Percentiles rank a stretch among this genome's conserved stretches.
Conservation (phyloP, 805 yeast genomes). For the Scheffersomyces amazonensis region DNA sequence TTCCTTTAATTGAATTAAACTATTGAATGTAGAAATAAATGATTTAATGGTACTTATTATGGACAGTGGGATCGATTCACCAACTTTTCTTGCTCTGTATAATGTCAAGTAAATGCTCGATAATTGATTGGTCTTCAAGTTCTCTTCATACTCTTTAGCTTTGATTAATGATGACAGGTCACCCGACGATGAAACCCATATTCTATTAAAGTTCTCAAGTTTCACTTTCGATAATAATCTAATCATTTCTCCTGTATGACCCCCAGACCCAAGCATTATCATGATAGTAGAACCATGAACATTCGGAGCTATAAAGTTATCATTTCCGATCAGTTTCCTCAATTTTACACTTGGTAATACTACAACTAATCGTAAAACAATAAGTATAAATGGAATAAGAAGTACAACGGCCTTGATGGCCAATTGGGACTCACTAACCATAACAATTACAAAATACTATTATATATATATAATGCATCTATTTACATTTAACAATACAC, state of each 20-base stretch:
- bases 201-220: slow-evolving; percentile 20
- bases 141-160: slow-evolving; percentile 34
- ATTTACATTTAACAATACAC: neutral
- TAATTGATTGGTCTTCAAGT: slow-evolving; percentile 9
- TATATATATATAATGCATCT: no score
- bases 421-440: neutral
- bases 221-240: slow-evolving; percentile 50
- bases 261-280: slow-evolving; percentile 90
- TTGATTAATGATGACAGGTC: slow-evolving; percentile 49
- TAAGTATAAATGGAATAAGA: neutral
- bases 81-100: slow-evolving; percentile 60
- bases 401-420: neutral
- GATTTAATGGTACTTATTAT: slow-evolving; percentile 43
- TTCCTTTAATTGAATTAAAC: slow-evolving; percentile 23
- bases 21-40: slow-evolving; percentile 21
- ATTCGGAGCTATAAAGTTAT: neutral
- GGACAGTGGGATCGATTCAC: slow-evolving; percentile 50
- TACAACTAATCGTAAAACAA: neutral
- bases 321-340: neutral
- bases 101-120: slow-evolving; percentile 27
- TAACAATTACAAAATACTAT: no score
- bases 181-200: slow-evolving; percentile 47
- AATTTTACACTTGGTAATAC: neutral
- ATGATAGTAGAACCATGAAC: slow-evolving; percentile 28
- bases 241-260: slow-evolving; percentile 96